Evolutionary conservation across 108 stramenopile species (phyloP), one percentile per base, ranked within the genome.

Genomic region (Nitzschia inconspicua): DNA sequence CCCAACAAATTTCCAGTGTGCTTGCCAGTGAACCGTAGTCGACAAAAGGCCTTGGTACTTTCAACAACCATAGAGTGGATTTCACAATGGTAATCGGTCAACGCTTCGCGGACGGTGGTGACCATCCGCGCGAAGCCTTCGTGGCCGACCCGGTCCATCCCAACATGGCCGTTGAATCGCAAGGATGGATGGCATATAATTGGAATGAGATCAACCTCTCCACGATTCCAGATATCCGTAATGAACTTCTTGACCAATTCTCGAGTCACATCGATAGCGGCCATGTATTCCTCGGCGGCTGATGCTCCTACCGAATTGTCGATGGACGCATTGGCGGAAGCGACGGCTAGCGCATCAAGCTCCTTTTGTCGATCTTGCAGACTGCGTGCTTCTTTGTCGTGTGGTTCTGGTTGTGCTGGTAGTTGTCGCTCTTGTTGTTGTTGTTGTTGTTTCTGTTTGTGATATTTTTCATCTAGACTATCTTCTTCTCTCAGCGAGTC

Each of bases 21-120:
- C 28, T 60, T 71, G 16, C 76, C 81, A 11, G 73, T 77, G 50
- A 82, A 82, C 13, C 65, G 52, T 53, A 82, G 41, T 10, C 76
- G 75, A 60, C 76, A 77, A 61, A 82, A 82, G 34, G 76, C 76
- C 66, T 82, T 82, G 47, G 73, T 77, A 13, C 48, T 41, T 67
- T 82, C 81, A 0, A 82, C 81, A 1, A 82, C 81, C 76, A 82
- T 77, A 32, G 57, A 58, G 50, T 77, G 81, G 47, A 82, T 77
- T 44, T 77, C 81, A 65, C 76, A 77, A 51, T 82, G 81, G 57
- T 76, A 82, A 47, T 77, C 76, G 2, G 58, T 64, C 47, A 82
- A 47, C 2, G 69, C 66, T 11, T 62, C 65, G 28, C 76, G 76
- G 13, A 82, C 76, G 0, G 76, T 77, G 1, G 48, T 47, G 0